Evolutionary conservation across 164 flowering plant species (phyloP).

Genomic region (Vitis rotundifolia): DNA sequence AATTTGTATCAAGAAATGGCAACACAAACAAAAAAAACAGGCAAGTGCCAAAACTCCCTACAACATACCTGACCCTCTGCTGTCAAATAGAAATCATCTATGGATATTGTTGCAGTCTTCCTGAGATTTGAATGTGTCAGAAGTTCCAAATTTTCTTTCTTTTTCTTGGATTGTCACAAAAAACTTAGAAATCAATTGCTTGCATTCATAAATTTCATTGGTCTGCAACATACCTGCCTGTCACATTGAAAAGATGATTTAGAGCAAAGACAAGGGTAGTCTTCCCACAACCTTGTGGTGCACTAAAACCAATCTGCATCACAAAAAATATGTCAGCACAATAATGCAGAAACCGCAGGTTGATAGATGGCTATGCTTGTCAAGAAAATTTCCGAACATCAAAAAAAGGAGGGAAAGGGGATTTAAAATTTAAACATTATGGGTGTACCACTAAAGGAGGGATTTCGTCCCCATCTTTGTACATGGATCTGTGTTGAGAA

Average conservation of each 20-base stretch:
- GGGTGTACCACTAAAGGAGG: constrained; percentile 89
- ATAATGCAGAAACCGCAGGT: not conserved
- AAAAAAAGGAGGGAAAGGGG: not conserved
- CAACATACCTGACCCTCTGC: constrained; percentile 76
- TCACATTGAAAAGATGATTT: constrained; percentile 62
- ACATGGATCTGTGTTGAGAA: constrained; percentile 56
- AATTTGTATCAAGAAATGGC: constrained; percentile 1
- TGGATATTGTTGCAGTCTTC: constrained; percentile 84
- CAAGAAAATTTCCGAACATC: not conserved
- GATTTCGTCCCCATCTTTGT: constrained; percentile 68
- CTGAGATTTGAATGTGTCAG: constrained; percentile 43
- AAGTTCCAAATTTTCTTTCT: constrained; percentile 1
- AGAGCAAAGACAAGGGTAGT: constrained; percentile 94
- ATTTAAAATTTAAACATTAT: not conserved
- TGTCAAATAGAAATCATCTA: constrained; percentile 95
- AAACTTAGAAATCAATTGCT: not conserved
- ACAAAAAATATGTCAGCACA: constrained; percentile 11
- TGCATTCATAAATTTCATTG: not conserved
- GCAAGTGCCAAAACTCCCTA: not conserved
- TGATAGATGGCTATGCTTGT: not conserved
- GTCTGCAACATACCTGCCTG: constrained; percentile 56
- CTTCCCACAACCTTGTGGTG: constrained; percentile 99
- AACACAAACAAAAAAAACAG: not conserved
- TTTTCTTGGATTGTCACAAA: not conserved
- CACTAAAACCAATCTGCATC: constrained; percentile 95